A percentile compares a stretch with the other conserved stretches of the same genome.
phyloP scores from a whole-genome alignment of 148 eudicot genomes.

The Nepenthes mirabilis region DNA sequence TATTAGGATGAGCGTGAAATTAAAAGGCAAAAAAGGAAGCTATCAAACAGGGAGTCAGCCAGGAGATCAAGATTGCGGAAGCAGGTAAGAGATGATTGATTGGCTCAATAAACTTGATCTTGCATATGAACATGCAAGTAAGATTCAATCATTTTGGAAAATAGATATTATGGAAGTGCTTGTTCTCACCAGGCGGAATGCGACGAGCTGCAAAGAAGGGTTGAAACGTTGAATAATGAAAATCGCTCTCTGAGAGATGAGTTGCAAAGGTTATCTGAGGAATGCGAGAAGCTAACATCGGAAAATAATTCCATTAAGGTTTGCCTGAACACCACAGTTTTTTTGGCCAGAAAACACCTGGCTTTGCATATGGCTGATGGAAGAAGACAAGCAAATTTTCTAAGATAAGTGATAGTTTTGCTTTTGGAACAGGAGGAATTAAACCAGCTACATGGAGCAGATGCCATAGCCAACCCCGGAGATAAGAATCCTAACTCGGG shows the following conservation, averaged over 20 bases:
- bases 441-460: constrained; percentile 27
- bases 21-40: constrained; percentile 86
- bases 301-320: constrained; percentile 74
- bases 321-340: neutral
- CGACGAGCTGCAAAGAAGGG: constrained; percentile 73
- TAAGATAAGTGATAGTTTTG: constrained; percentile 2
- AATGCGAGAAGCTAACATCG: constrained; percentile 63
- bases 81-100: constrained; percentile 37
- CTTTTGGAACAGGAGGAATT: constrained; percentile 54
- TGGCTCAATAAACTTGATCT: neutral
- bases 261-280: constrained; percentile 51
- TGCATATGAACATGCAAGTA: neutral
- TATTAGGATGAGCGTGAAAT: constrained; percentile 84
- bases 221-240: constrained; percentile 46
- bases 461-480: constrained; percentile 27
- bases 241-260: constrained; percentile 58
- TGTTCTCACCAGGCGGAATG: constrained; percentile 57
- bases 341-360: neutral
- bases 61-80: constrained; percentile 91
- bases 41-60: constrained; percentile 95
- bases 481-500: constrained; percentile 9
- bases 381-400: neutral
- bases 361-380: neutral
- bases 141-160: neutral
- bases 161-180: neutral